Base-by-base conservation (phyloP, 257 asterid species). In the Gentiana macrophylla region DNA sequence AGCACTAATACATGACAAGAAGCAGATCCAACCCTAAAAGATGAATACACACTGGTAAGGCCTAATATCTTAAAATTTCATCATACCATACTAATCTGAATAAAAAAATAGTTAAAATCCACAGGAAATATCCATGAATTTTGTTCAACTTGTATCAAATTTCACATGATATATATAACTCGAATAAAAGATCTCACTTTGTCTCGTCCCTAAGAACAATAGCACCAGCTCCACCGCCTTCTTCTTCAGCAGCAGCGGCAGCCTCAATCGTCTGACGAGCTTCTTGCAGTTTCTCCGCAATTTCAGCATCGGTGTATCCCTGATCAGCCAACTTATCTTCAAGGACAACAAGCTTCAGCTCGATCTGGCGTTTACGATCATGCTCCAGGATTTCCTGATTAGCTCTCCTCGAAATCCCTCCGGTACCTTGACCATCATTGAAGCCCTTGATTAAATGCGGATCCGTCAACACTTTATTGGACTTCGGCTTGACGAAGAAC, bases 321-420 rank as follows among this genome's bases (percentile, higher is more conserved):
- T 80, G 95, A 53, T 92, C 95, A 2, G 48, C 32, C 56, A 92
- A 68, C 73, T 77, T 81, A 53, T 85, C 95, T 72, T 88, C 95
- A 61, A 92, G 76, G 41, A 77, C 80, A 5, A 83, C 70, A 50
- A 92, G 95, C 79, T 81, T 85, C 52, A 92, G 70, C 67, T 92
- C 73, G 62, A 88, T 83, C 80, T 75, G 86, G 35, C 98, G 89
- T 76, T 92, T 92, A n/a, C 95, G 85, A 48, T 92, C 95, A 68
- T 92, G 98, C 62, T 92, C 98, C 50, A 88, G 60, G 8, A 88
- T 88, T 41, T 85, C 98, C 68, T 75, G 62, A 56, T 85, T 85
- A 2, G 94, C 52, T 53, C 75, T 75, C 45, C 90, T 74, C 32
- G 76, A 46, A 32, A 81, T 62, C 0, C 95, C 98, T 1, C 84